A percentile compares a stretch with the other conserved stretches of the same genome.
These are phyloP conservation scores for Tuber umbilicatum DNA, from an alignment of 495 filamentous ascomycete species.

Conservation along the genomic window DNA sequence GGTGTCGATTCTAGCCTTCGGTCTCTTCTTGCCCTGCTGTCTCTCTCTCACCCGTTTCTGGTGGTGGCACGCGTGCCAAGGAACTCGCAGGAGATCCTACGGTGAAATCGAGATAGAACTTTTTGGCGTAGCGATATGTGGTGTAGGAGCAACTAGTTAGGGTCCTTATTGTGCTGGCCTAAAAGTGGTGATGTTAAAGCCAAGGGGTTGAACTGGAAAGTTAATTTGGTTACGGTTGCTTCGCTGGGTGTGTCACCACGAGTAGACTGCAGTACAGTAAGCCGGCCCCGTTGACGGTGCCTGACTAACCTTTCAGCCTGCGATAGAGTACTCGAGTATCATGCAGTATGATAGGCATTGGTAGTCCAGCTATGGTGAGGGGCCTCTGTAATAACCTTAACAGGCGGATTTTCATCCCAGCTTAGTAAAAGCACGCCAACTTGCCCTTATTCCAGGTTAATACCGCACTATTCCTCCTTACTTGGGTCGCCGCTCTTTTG, in stretches of 20 bases:
- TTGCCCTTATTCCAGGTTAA: background rate
- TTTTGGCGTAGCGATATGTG: background rate
- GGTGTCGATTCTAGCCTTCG: background rate
- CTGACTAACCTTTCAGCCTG: too few species aligned
- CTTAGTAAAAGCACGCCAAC: too few species aligned
- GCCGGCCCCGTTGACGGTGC: background rate
- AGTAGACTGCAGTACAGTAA: too few species aligned
- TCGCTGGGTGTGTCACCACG: background rate
- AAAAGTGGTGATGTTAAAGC: background rate
- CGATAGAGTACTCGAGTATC: too few species aligned
- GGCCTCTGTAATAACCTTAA: too few species aligned
- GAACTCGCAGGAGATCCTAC: background rate
- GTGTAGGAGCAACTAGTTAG: background rate
- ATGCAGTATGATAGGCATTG: too few species aligned
- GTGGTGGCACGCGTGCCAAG: background rate
- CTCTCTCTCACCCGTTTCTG: background rate
- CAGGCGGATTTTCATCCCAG: too few species aligned
- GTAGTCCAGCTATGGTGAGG: too few species aligned
- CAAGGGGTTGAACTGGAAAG: background rate
- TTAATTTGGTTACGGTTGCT: background rate
- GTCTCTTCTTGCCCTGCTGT: background rate
- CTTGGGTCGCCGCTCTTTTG: too few species aligned
- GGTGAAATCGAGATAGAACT: background rate
- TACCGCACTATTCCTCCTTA: too few species aligned
- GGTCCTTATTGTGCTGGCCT: background rate